Conservation (phyloP, 2,329 filamentous ascomycete species). For the Fusarium tuaranense region DNA sequence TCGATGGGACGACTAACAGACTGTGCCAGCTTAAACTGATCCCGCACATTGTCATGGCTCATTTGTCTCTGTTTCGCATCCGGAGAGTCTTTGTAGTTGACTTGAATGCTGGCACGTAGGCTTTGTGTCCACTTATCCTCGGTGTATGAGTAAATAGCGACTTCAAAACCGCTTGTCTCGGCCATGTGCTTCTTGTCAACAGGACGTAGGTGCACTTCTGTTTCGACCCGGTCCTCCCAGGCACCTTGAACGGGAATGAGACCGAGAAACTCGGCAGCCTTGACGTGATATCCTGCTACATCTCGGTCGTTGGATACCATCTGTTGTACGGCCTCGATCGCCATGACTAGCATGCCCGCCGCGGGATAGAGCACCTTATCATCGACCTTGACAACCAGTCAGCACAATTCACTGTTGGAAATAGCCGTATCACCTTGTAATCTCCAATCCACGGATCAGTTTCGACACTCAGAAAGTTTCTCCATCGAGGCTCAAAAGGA, state of each 20-base stretch:
- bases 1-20: neutral
- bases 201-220: neutral
- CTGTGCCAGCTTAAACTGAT: neutral
- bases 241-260: neutral
- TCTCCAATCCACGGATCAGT: conserved; percentile 53
- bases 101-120: neutral
- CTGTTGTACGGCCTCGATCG: conserved; percentile 51
- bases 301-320: neutral
- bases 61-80: neutral
- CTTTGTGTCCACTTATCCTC: neutral
- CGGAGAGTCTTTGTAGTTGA: neutral
- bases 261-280: neutral
- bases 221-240: conserved; percentile 15
- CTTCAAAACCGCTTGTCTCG: neutral
- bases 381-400: conserved; percentile 6
- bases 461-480: conserved; percentile 37
- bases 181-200: fast-evolving
- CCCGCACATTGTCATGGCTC: neutral
- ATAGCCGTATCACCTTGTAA: conserved; percentile 39
- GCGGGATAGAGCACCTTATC: conserved; percentile 16
- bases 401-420: neutral
- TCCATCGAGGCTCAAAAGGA: conserved; percentile 42
- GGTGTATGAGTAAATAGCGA: conserved; percentile 7
- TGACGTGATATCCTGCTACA: neutral
- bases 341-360: conserved; percentile 59